Evolutionary conservation across 202 grass and related monocot genomes (phyloP).

Genomic region (Hordeum pubiflorum): DNA sequence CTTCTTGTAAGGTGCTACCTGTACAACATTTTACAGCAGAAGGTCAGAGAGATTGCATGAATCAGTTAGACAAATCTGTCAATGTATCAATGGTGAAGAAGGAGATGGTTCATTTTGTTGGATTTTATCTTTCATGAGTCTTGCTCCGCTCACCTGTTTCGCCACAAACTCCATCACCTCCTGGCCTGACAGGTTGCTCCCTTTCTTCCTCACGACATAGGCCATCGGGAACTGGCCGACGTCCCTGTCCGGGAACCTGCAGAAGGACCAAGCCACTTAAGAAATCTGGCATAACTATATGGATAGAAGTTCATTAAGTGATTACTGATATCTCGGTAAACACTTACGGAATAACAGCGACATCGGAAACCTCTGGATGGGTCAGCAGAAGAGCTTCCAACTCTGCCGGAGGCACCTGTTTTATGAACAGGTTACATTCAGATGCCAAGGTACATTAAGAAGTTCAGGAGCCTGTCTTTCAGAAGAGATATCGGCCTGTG

Average conservation of each 20-base stretch:
- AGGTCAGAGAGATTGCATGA: slow-evolving; percentile 13
- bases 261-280: neutral
- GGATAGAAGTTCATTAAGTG: neutral
- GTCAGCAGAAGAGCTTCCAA: slow-evolving; percentile 82
- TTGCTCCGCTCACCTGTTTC: slow-evolving; percentile 48
- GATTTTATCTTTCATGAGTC: neutral
- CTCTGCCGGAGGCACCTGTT: slow-evolving; percentile 79
- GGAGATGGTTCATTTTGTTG: neutral
- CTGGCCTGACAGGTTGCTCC: slow-evolving; percentile 45
- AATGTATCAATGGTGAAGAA: neutral
- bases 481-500: neutral
- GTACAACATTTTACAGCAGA: neutral
- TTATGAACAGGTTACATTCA: slow-evolving; percentile 3
- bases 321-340: neutral
- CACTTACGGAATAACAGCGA: slow-evolving; percentile 73
- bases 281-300: neutral
- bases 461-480: neutral
- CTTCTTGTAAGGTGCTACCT: slow-evolving; percentile 97
- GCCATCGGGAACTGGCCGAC: slow-evolving; percentile 87
- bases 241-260: slow-evolving; percentile 67
- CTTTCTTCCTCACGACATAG: slow-evolving; percentile 70
- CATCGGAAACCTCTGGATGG: slow-evolving; percentile 57
- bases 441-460: neutral
- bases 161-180: slow-evolving; percentile 71
- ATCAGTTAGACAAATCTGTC: neutral